Percentiles rank a stretch among this genome's conserved stretches.
phyloP scores from a whole-genome alignment of 768 basidiomycete genomes.

The Asterophora parasitica region DNA sequence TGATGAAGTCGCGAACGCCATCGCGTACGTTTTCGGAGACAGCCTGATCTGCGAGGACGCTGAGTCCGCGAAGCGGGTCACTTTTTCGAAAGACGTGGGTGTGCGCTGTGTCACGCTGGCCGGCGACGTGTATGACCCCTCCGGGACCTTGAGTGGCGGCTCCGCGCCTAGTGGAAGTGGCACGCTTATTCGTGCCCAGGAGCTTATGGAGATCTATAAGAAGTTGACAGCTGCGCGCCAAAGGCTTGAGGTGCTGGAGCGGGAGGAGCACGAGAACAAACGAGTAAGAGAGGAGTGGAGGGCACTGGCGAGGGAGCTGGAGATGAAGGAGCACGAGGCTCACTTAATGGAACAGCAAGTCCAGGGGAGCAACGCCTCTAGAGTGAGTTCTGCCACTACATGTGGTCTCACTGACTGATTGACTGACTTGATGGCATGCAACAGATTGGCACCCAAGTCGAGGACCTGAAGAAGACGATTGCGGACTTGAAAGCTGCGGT shows the following conservation, averaged over 20 bases:
- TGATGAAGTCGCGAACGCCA: constrained; percentile 78
- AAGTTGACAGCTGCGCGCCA: constrained; percentile 46
- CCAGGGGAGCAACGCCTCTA: constrained; percentile 81
- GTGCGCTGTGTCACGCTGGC: constrained; percentile 88
- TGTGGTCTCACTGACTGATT: neutral
- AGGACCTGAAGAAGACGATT: constrained; percentile 62
- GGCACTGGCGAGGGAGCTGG: constrained; percentile 58
- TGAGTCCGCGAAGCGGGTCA: constrained; percentile 80
- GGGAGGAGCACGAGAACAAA: constrained; percentile 47
- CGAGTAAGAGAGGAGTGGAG: constrained; percentile 61
- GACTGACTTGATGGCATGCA: neutral
- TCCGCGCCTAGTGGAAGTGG: constrained; percentile 75
- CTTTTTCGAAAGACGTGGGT: constrained; percentile 65
- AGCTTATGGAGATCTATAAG: constrained; percentile 65
- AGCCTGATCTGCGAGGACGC: constrained; percentile 90
- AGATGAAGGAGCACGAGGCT: constrained; percentile 88
- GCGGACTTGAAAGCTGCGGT: constrained; percentile 51
- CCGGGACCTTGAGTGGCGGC: constrained; percentile 90
- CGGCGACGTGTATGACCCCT: constrained; percentile 95
- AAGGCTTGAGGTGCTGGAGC: constrained; percentile 47
- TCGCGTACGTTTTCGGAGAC: constrained; percentile 91
- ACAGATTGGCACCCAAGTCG: constrained; percentile 80
- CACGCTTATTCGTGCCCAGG: constrained; percentile 77
- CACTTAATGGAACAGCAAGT: constrained; percentile 79
- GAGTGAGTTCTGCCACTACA: constrained; percentile 45